A percentile compares a stretch with the other conserved stretches of the same genome.
These are phyloP conservation scores for Hanseniaspora hatyaiensis DNA, from an alignment of 805 yeast species.

Conservation along the genomic window DNA sequence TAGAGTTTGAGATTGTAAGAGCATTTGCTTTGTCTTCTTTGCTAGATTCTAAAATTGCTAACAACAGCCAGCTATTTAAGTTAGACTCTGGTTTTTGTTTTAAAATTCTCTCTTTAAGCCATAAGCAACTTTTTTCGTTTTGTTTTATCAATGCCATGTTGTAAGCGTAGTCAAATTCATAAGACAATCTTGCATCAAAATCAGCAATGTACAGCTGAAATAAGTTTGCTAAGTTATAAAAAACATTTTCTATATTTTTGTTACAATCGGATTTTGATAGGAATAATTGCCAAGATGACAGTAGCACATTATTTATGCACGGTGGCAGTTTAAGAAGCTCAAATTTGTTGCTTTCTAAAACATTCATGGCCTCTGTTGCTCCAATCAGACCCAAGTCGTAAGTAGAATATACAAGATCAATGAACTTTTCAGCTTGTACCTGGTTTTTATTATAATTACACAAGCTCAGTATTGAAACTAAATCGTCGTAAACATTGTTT, in stretches of 20 bases:
- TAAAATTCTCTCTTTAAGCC: constrained; percentile 38
- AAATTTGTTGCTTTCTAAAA: constrained; percentile 10
- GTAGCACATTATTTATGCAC: not conserved
- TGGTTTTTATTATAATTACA: constrained; percentile 22
- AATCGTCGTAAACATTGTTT: constrained; percentile 30
- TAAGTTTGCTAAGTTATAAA: constrained; percentile 24
- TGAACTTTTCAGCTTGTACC: not conserved
- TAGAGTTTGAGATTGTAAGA: constrained; percentile 45
- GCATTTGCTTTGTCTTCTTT: constrained; percentile 47
- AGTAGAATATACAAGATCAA: not conserved
- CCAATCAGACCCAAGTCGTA: not conserved
- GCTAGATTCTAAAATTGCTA: constrained; percentile 51
- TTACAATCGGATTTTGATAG: not conserved
- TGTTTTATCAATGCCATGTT: constrained; percentile 37
- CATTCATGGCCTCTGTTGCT: not conserved
- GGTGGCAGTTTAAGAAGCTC: not conserved
- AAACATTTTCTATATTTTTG: not conserved
- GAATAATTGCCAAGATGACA: not conserved
- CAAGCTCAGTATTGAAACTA: constrained; percentile 28
- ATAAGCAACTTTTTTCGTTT: constrained; percentile 34
- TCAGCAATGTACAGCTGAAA: constrained; percentile 18
- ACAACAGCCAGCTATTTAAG: constrained; percentile 54
- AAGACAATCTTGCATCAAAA: constrained; percentile 8
- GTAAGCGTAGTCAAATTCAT: constrained; percentile 38
- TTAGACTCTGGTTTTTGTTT: constrained; percentile 40